Base-by-base conservation (phyloP, 768 basidiomycete genomes). In the Tulasnella sp. region DNA sequence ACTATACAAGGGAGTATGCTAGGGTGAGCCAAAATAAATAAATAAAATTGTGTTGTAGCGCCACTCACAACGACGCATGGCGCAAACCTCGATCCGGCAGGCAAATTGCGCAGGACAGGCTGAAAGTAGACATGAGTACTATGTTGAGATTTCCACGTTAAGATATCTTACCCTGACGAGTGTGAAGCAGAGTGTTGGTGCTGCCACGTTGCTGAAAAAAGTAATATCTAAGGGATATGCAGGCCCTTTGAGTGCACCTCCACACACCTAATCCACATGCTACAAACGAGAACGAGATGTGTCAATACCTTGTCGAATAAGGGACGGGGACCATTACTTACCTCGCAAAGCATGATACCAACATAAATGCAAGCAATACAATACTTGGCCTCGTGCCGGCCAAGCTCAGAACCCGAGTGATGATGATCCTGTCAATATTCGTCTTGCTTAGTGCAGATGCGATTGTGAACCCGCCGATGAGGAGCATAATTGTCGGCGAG, bases 391-490 rank as follows among this genome's bases (percentile, higher is more conserved):
- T 78, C 10, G 90, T 84, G 3, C 96, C 94, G 5, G 96, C 96
- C 52, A 97, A 76, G 66, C 83, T 85, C 53, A 99, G 78, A 43
- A 98, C 83, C 27, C 87, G 80, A 2, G 92, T 93, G 62, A 98
- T 92, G 49, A 97, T 70, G 59, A 97, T 80, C 22, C 85, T 80
- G 72, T 98, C 96, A 62, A 98, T 91, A 63, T 87, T 87, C 4
- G 93, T 93, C 74, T 97, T 98, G 73, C 86, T 88, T 22, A 99
- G 74, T 0, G 93, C 96, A 9, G 93, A 92, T 0, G 96, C 92
- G 63, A 98, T 94, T 8, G 94, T 98, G 76, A 98, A 94, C 29
- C 96, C 94, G 9, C 92, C 92, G 64, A 94, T 90, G 51, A 98
- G 83, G 34, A 99, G 86, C 90, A 97, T 94, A 71, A 99, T 96